Base-by-base conservation (phyloP, 306 rosid species). In the Bauhinia variegata region DNA sequence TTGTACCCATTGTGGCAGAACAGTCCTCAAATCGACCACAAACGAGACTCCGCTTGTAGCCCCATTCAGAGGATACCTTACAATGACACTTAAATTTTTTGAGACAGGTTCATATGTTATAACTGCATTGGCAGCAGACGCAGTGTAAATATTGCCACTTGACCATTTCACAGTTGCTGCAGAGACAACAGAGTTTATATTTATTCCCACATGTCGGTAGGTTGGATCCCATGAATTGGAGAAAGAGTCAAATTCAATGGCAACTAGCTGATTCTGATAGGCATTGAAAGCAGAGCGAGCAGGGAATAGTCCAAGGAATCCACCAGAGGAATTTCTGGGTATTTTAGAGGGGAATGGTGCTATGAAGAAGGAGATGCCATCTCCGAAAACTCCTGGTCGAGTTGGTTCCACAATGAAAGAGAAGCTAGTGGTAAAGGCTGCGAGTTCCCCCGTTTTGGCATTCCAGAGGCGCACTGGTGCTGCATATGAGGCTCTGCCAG, bases 1-100 rank as follows among this genome's bases (percentile, higher is more conserved):
- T 23, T 79, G 54, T 38, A 78, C 75, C 88, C 86, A 84, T 64
- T 84, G 67, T 0, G 86, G 88, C 1, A 84, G 68, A 63, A 79
- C 30, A 19, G 54, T 49, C 59, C 68, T 72, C 60, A 79, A 52
- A 69, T 83, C 84, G 60, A 83, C 51, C 34, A 31, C 12, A 60
- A 53, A 77, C 0, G 67, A 73, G 3, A 76, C 65, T 13, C 56
- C 67, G 15, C 8, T 63, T 0, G 55, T 48, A 15, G 44, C 14
- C 23, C 7, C 73, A 11, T 9, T 0, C 5, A 7, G 0, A n/a
- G 71, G 71, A 30, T 69, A 81, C 2, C 0, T 53, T 8, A 74
- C 68, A 8, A 54, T 0, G 8, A 63, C 83, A 11, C 62, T 71
- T 0, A 82, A 39, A 38, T 15, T 76, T 8, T 70, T 76, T 0